phyloP scores from a whole-genome alignment of 73 alveolate species.

The Tetrahymena borealis region DNA sequence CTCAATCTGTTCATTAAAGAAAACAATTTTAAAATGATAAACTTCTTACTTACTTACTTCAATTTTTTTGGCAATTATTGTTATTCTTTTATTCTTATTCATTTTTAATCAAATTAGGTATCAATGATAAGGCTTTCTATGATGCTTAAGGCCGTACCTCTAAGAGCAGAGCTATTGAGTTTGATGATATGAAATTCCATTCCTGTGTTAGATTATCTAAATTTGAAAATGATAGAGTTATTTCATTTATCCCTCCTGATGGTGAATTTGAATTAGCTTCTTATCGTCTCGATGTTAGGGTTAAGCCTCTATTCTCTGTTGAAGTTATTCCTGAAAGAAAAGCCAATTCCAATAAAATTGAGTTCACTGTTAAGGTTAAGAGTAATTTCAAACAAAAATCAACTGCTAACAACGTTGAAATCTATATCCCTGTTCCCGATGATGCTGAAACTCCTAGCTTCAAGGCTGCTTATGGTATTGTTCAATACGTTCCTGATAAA shows the following conservation, averaged over 20 bases:
- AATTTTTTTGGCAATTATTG: no score
- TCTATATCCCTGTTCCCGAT: constrained; percentile 93
- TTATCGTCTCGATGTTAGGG: constrained; percentile 79
- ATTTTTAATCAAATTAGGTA: constrained; percentile 55
- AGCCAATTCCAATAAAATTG: constrained; percentile 55
- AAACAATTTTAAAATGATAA: no score
- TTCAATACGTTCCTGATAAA: constrained; percentile 80
- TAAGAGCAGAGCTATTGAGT: constrained; percentile 73
- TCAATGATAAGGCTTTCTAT: constrained; percentile 91
- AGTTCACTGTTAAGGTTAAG: constrained; percentile 86
- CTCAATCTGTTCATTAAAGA: no score
- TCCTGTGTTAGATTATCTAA: constrained; percentile 71
- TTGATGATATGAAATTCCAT: constrained; percentile 94
- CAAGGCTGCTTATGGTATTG: constrained; percentile 92
- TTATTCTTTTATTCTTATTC: constrained; percentile 16
- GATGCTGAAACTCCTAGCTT: constrained; percentile 91
- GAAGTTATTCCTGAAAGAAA: constrained; percentile 32
- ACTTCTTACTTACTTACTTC: no score
- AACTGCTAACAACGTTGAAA: constrained; percentile 95
- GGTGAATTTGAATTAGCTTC: constrained; percentile 95
- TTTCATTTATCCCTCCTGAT: constrained; percentile 97
- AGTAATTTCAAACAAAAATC: constrained; percentile 85
- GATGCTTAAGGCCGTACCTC: constrained; percentile 76
- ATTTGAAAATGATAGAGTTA: constrained; percentile 94
- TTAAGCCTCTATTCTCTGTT: constrained; percentile 21